Base-by-base conservation (phyloP, 352 stramenopile genomes). In the Phytopythium aichiense region DNA sequence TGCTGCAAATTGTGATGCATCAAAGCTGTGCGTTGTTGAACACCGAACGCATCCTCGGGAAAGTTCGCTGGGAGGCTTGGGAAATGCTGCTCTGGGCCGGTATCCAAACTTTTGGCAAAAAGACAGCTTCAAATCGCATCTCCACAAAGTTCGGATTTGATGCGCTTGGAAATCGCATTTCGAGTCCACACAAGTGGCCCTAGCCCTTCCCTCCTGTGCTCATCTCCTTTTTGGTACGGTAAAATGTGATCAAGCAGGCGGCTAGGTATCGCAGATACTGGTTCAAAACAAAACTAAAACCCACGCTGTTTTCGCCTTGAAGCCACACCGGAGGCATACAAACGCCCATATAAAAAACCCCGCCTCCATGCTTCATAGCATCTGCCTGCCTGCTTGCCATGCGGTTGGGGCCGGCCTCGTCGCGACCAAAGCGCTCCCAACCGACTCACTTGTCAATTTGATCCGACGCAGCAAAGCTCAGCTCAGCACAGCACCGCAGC, bases 371-470 rank as follows among this genome's bases (percentile, higher is more conserved):
- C 46, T 35, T 28, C 23, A 22, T 23, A 35, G 4, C 46, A 6
- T 25, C 18, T 53, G 33, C 25, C 25, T 1, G 33, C 5, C 31
- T 37, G 9, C 11, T 7, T 2, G 2, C 46, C 30, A 45, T 31
- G 33, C 20, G n/a, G 52, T 43, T 56, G 22, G 49, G 33, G n/a
- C n/a, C n/a, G 49, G 50, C 50, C 28, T 56, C 50, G 50, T 55
- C 49, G 25, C 50, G 43, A 20, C n/a, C 18, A 18, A 25, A 25
- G 43, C 43, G 43, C 7, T 30, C 9, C 4, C 33, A 45, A 58
- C 18, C 31, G 54, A 60, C 35, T 51, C 71, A 81, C 67, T 81
- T 69, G 49, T 49, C 37, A 74, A 69, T 76, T 78, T 67, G 56
- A 63, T 69, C n/a, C 37, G 62, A 56, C 68, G 51, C 49, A 68